A percentile compares a stretch with the other conserved stretches of the same genome.
Evolutionary conservation across 192 early-diverging fungal genomes (phyloP).

Genomic region (Podila epicladia): DNA sequence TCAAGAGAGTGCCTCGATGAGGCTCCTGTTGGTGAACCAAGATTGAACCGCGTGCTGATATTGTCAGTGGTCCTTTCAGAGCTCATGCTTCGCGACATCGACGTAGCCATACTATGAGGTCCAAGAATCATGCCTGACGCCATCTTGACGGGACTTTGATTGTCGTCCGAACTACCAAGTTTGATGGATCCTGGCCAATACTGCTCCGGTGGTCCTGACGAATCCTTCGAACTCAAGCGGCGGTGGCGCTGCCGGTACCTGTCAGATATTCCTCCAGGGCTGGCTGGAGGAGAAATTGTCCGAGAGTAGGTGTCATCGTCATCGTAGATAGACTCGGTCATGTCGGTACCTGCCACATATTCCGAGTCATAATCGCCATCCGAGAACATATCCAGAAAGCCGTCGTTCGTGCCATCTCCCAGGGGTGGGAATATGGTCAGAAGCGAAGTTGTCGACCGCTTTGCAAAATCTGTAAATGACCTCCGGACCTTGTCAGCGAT

Average conservation of each 20-base stretch:
- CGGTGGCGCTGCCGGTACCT: conserved; percentile 9
- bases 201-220: conserved; percentile 15
- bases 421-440: conserved; percentile 41
- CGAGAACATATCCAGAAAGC: conserved; percentile 35
- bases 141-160: conserved; percentile 13
- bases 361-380: conserved; percentile 39
- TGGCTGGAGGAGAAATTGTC: conserved; percentile 23
- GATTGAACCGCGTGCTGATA: neutral
- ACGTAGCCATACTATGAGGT: neutral
- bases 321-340: conserved; percentile 7
- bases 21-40: neutral
- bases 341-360: conserved; percentile 17
- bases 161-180: conserved; percentile 19
- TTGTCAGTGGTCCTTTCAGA: conserved; percentile 19
- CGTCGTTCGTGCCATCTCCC: conserved; percentile 47
- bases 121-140: neutral
- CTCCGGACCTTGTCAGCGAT: conserved; percentile 39
- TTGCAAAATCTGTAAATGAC: conserved; percentile 33
- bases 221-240: conserved; percentile 32
- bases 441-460: conserved; percentile 18
- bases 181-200: conserved; percentile 45
- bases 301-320: conserved; percentile 8
- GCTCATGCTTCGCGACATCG: conserved; percentile 19
- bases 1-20: conserved; percentile 4
- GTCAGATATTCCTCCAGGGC: conserved; percentile 7